phyloP scores from a whole-genome alignment of 768 basidiomycete genomes.

The Rhizopogon sp. region DNA sequence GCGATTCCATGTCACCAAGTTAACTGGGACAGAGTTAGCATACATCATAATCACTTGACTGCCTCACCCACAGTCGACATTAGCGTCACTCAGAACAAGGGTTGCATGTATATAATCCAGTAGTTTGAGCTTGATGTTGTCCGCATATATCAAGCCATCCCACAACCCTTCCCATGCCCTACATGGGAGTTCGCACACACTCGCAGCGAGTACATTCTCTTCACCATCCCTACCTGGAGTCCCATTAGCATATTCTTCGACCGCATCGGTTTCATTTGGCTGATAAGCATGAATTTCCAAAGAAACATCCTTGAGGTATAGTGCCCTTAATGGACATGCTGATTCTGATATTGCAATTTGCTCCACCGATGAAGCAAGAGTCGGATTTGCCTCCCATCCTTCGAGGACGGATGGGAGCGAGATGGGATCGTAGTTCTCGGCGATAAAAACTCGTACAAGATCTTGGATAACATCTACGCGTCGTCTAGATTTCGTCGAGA shows the following conservation, averaged over 20 bases:
- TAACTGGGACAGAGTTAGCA: conserved; percentile 43
- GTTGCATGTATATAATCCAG: conserved; percentile 96
- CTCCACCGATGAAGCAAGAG: conserved; percentile 72
- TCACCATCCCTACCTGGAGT: conserved; percentile 49
- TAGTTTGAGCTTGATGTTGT: conserved; percentile 80
- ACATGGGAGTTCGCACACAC: conserved; percentile 84
- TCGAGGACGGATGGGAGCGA: conserved; percentile 63
- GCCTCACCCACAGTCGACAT: conserved; percentile 65
- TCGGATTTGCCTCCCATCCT: conserved; percentile 76
- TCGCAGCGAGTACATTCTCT: conserved; percentile 82
- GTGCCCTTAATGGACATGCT: conserved; percentile 49
- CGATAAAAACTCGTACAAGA: conserved; percentile 53
- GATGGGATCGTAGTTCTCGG: conserved; percentile 57
- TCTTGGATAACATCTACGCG: conserved; percentile 73
- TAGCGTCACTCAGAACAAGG: conserved; percentile 84
- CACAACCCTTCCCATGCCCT: conserved; percentile 85
- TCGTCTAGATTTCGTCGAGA: conserved; percentile 60
- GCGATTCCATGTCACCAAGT: conserved; percentile 93
- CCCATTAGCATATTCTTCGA: conserved; percentile 69
- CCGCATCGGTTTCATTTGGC: conserved; percentile 58
- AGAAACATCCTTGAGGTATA: conserved; percentile 51
- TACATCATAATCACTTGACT: neutral
- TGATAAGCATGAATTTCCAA: conserved; percentile 90
- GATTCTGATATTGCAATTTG: conserved; percentile 70
- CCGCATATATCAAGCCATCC: conserved; percentile 84